Base-by-base conservation (phyloP, 1,284 basidiomycete genomes). In the Microbotryomycetes sp. region DNA sequence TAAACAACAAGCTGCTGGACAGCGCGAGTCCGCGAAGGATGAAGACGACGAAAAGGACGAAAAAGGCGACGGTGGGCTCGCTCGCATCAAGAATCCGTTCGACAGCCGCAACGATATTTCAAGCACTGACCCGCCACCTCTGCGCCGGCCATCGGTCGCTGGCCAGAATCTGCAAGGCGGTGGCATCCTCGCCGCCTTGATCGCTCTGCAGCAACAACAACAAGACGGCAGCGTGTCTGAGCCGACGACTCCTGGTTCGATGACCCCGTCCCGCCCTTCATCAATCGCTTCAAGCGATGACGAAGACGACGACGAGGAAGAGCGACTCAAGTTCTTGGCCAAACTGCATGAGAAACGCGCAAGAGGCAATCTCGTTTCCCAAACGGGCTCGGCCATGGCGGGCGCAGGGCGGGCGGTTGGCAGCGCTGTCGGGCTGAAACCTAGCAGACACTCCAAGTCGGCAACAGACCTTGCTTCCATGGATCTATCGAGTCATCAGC, bases 291-390 rank as follows among this genome's bases (percentile, higher is more conserved):
- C 29, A 21, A 47, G 27, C 24, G 72, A 74, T 46, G 65, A 68
- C 15, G 71, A 73, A 28, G n/a, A n/a, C n/a, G 71, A 72, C 50
- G 69, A 72, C 18, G 71, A 71, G 29, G 53, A 51, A 7, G 66
- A 69, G 45, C 64, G 67, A 6, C 53, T 55, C 31, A 69, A 65
- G 60, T 71, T 71, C 58, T 56, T 67, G 30, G 54, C 61, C 49
- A 67, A 70, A 58, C 59, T 66, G 26, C 64, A 56, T 56, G 57
- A 57, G 60, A 68, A 56, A 48, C 62, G 58, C 41, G 64, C 64
- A 3, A 50, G 45, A n/a, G 52, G 59, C 45, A 61, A 53, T 35
- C 50, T 61, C 2, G 23, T 62, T 18, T 11, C 35, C 16, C 55
- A 60, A 24, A 60, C 60, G 7, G 64, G 55, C 11, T 50, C 52